Evolutionary conservation across 2,329 filamentous ascomycete species (phyloP), one percentile per base, ranked within the genome.

Genomic region (Calonectria fujianensis): DNA sequence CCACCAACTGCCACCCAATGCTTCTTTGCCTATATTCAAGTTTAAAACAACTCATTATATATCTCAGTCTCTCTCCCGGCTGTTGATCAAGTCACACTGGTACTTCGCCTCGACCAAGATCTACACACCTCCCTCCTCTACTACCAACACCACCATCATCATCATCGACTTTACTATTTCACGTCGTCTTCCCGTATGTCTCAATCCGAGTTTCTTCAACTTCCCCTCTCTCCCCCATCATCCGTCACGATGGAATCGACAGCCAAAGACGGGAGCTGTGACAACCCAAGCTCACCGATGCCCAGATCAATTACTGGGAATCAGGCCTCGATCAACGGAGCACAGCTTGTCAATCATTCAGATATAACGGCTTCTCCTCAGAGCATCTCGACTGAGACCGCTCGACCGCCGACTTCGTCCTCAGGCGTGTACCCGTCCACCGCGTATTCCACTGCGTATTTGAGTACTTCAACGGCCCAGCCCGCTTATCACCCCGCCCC

Each of bases 161-260:
- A 76, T 75, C 73, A 74, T 72, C 76, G 54, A 54, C 70, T 51
- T 77, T 75, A 61, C 72, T 63, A 70, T 73, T 73, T 76, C 66
- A 80, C 72, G 63, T 74, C 73, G 68, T 74, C 69, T 77, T 78
- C 75, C 79, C 80, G 80, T 81, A 81, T 81, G 80, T 81, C 80
- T 81, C 80, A 80, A 80, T 69, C 80, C 73, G 80, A 81, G 77
- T 75, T 72, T 75, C 73, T 81, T 61, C 81, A 79, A 70, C 75
- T 81, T 66, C 80, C 80, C 74, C 79, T 76, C 69, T 81, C 80
- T 69, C 80, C 80, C 74, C 80, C 80, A 74, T 81, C 79, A 59
- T 81, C 80, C 74, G 75, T 81, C 72, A 81, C 80, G 80, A 81
- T 81, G 80, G 80, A 81, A 72, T 78, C 80, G 78, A 75, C 74